These are phyloP conservation scores for Sanguinoderma infundibulare DNA, from an alignment of 1,284 basidiomycete genomes.

Conservation along the genomic window DNA sequence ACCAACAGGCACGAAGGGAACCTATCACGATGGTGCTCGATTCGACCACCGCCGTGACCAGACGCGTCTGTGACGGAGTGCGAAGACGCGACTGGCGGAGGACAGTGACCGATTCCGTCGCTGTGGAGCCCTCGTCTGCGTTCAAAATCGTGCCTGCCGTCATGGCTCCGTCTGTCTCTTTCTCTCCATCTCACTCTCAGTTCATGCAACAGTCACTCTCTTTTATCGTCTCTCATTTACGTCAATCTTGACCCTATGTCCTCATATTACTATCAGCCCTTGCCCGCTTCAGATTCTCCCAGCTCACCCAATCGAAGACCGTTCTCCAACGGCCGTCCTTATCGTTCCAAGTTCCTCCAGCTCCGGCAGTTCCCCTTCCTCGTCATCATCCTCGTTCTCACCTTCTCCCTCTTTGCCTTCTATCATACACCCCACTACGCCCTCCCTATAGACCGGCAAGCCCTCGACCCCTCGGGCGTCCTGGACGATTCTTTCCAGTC, in stretches of 20 bases:
- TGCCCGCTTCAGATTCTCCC: conserved; percentile 3
- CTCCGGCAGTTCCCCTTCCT: conserved; percentile 19
- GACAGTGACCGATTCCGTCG: too few relatives aligned
- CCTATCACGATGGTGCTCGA: too few relatives aligned
- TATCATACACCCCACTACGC: conserved; percentile 12
- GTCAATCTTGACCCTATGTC: not conserved
- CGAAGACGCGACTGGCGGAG: too few relatives aligned
- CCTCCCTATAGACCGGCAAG: conserved; percentile 1
- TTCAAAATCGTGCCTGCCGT: too few relatives aligned
- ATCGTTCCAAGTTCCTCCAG: conserved; percentile 18
- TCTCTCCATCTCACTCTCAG: too few relatives aligned
- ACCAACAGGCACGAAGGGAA: too few relatives aligned
- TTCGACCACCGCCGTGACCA: too few relatives aligned
- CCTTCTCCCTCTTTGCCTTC: conserved; percentile 17
- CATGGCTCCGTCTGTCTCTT: too few relatives aligned
- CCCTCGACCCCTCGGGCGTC: not conserved
- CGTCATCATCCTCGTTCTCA: conserved; percentile 15
- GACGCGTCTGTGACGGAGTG: too few relatives aligned
- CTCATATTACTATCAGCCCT: not conserved
- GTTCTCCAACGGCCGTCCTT: conserved; percentile 14
- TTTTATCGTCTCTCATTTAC: not conserved
- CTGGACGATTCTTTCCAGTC: conserved; percentile 2
- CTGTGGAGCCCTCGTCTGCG: too few relatives aligned
- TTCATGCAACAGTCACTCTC: too few relatives aligned
- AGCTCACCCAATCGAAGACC: conserved; percentile 13